These are phyloP conservation scores for Byssochlamys sp. DNA, from an alignment of 2,329 filamentous ascomycete genomes.

Conservation along the genomic window DNA sequence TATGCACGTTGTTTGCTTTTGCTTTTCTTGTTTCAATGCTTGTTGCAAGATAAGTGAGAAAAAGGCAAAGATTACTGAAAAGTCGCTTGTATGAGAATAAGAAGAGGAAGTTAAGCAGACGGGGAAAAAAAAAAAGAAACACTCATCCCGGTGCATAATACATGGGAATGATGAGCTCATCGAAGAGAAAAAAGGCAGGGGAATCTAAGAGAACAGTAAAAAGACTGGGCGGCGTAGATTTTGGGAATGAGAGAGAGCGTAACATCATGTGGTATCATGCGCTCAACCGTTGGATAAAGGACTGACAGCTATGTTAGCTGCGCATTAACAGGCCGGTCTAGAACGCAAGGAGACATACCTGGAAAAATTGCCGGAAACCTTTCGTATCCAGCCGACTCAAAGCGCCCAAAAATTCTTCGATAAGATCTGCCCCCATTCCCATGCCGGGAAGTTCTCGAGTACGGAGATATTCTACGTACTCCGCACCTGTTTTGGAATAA, in stretches of 20 bases:
- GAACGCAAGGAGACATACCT: constrained; percentile 21
- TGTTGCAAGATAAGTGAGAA: background rate
- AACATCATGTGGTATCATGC: constrained; percentile 23
- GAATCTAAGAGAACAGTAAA: constrained; percentile 7
- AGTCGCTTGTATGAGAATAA: background rate
- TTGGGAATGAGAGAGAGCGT: constrained; percentile 1
- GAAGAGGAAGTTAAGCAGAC: background rate
- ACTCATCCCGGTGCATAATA: background rate
- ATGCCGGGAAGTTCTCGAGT: constrained; percentile 37
- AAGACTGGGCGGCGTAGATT: constrained; percentile 1
- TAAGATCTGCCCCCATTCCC: constrained; percentile 38
- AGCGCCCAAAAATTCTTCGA: constrained; percentile 39
- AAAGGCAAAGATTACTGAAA: background rate
- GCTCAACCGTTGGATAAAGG: constrained; percentile 38
- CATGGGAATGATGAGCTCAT: constrained; percentile 3
- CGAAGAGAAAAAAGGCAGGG: constrained; percentile 5
- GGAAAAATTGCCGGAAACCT: constrained; percentile 41
- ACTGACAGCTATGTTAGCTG: constrained; percentile 16
- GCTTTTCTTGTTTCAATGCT: background rate
- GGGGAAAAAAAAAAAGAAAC: background rate
- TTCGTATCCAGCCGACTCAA: constrained; percentile 36
- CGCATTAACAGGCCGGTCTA: background rate
- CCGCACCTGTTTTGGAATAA: constrained; percentile 76
- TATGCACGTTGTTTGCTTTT: background rate
- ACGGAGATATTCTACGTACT: constrained; percentile 54